Conservation (phyloP, 805 yeast genomes). For the Tetrapisispora iriomotensis region DNA sequence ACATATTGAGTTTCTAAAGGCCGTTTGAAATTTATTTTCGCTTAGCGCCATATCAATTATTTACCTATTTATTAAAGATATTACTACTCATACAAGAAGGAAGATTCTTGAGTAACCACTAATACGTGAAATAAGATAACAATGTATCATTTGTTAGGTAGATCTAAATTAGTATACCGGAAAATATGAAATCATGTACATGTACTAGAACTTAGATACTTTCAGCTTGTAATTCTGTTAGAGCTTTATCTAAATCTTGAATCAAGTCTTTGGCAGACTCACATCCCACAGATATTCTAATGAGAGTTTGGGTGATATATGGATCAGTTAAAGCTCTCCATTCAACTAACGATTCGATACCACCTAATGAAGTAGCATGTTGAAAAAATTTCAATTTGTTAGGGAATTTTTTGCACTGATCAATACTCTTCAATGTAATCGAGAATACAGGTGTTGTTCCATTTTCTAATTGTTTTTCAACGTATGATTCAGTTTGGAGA, state of each 20-base stretch:
- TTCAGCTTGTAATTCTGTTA: slow-evolving; percentile 20
- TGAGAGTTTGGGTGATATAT: slow-evolving; percentile 42
- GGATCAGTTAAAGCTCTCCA: slow-evolving; percentile 77
- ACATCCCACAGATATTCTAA: slow-evolving; percentile 73
- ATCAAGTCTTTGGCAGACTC: slow-evolving; percentile 73
- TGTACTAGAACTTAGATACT: no score
- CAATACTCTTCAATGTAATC: slow-evolving; percentile 40
- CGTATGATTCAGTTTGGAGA: slow-evolving; percentile 60
- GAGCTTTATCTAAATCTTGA: slow-evolving; percentile 56
- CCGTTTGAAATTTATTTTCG: no score
- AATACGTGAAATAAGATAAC: no score
- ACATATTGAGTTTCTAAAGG: no score
- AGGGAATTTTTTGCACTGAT: slow-evolving; percentile 56
- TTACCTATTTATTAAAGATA: no score
- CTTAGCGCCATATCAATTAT: no score
- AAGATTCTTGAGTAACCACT: no score
- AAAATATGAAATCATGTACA: no score
- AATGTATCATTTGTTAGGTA: no score
- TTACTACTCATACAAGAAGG: no score
- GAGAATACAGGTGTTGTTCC: slow-evolving; percentile 72
- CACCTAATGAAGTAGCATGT: slow-evolving; percentile 91
- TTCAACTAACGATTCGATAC: slow-evolving; percentile 82
- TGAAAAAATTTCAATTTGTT: slow-evolving; percentile 57
- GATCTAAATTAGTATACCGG: no score
- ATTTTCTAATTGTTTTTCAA: slow-evolving; percentile 54